Evolutionary conservation across 441 rosid genomes (phyloP).

Genomic region (Gossypium davidsonii): DNA sequence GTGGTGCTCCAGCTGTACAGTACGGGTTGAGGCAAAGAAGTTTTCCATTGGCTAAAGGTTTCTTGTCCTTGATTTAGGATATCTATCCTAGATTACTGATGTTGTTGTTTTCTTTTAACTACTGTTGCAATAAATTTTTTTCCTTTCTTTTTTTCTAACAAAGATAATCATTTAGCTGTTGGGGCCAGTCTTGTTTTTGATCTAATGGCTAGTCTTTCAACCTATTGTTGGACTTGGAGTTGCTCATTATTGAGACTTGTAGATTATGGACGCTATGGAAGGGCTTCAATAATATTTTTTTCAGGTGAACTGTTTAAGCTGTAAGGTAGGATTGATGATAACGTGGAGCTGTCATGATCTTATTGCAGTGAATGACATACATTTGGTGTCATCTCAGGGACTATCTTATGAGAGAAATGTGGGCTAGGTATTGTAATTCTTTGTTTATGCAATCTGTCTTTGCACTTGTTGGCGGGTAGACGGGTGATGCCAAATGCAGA

Average conservation of each 20-base stretch:
- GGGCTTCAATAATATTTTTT: background rate
- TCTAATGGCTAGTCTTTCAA: background rate
- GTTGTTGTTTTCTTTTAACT: slow-evolving; percentile 14
- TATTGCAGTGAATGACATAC: background rate
- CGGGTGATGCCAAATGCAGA: background rate
- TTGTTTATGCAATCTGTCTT: background rate
- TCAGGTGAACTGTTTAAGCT: slow-evolving; percentile 5
- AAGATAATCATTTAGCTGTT: slow-evolving; percentile 20
- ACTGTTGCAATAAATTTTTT: slow-evolving; percentile 14
- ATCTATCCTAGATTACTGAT: slow-evolving; percentile 24
- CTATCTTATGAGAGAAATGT: background rate
- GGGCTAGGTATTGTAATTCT: background rate
- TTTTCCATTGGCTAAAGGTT: slow-evolving; percentile 9
- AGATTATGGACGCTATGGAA: background rate
- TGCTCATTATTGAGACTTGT: background rate
- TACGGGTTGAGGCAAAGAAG: slow-evolving; percentile 24
- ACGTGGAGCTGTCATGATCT: background rate
- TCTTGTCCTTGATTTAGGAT: slow-evolving; percentile 25
- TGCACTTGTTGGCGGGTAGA: background rate
- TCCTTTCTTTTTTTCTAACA: background rate
- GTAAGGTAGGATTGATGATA: background rate
- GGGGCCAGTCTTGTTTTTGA: slow-evolving; percentile 4
- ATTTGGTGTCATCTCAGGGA: background rate
- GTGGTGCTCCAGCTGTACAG: slow-evolving; percentile 34
- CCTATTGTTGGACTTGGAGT: background rate